Base-by-base conservation (phyloP, 129 eudicot genomes). In the Mikania micrantha region DNA sequence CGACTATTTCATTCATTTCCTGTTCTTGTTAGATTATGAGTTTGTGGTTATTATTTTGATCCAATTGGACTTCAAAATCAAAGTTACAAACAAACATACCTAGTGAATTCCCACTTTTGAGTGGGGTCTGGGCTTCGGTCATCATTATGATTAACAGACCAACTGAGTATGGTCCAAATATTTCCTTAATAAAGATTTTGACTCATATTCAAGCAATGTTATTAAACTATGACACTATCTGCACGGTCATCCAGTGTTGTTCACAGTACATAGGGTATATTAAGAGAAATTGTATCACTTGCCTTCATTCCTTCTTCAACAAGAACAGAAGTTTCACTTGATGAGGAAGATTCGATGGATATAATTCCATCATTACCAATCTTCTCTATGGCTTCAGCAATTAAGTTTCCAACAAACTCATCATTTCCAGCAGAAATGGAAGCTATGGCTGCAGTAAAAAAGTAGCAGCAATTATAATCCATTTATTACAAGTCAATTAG, bases 291-390 rank as follows among this genome's bases (percentile, higher is more conserved):
- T 35, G 52, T 36, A 45, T 47, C 63, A 68, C 57, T 68, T 83
- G 88, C 98, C 96, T 88, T 88, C 96, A 91, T 88, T 82, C 98
- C 98, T 82, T 91, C 98, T 81, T 91, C 98, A 73, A 91, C 77
- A 1, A 73, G 64, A 35, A 91, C 74, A 70, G 76, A 81, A 64
- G 98, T 91, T 78, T 88, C 96, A 69, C 85, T 80, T 15, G 96
- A 74, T 61, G 88, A 79, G 31, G 98, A 92, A 32, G 89, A 70
- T 77, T 92, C 96, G 17, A 92, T 80, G 5, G 78, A 79, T 32
- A 92, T 82, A 39, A 92, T 83, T 27, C 98, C 98, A 80, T 92
- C 95, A 45, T 85, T 86, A 9, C 98, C 98, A 54, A 88, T 86
- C 68, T 80, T 88, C 24, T 72, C 83, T 58, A 92, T 86, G 32